Base-by-base conservation (phyloP, 106 monocot genomes). In the Ottelia alismoides region DNA sequence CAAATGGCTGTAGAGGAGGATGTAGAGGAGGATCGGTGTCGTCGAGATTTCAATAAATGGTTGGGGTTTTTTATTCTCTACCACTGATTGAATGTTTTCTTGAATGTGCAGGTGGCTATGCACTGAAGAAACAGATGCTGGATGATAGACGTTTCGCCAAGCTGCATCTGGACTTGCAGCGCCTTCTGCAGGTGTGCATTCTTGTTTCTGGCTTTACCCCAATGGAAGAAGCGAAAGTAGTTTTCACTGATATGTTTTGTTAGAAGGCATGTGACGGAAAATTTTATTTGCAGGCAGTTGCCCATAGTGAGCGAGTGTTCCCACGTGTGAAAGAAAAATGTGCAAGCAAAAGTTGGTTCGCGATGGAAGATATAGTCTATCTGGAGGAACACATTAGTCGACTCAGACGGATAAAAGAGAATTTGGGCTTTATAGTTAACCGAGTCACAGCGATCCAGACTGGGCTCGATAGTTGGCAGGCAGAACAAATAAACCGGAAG, bases 231-330 rank as follows among this genome's bases (percentile, higher is more conserved):
- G n/a, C n/a, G n/a, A n/a, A n/a, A n/a, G n/a, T n/a, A n/a, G n/a
- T n/a, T n/a, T n/a, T n/a, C n/a, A n/a, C n/a, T n/a, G n/a, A n/a
- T n/a, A n/a, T n/a, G n/a, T n/a, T n/a, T n/a, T n/a, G n/a, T n/a
- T n/a, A n/a, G n/a, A n/a, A n/a, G n/a, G n/a, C n/a, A n/a, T n/a
- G n/a, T n/a, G n/a, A n/a, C n/a, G n/a, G n/a, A n/a, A n/a, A n/a
- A n/a, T n/a, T n/a, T n/a, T n/a, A n/a, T n/a, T n/a, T 70, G 10
- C 66, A 93, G 87, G 81, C 81, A 24, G 88, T 88, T 64, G 75
- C 88, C 55, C 88, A 96, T 65, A 88, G 94, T 6, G 94, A 96
- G 31, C 94, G 88, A 79, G 85, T 96, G 20, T 96, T 88, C 53
- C 94, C 88, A 23, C 76, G 94, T 0, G 81, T 96, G 1, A 96